These are phyloP conservation scores for Asterochloris sp. DNA, from an alignment of 139 green algal genomes.

Conservation along the genomic window DNA sequence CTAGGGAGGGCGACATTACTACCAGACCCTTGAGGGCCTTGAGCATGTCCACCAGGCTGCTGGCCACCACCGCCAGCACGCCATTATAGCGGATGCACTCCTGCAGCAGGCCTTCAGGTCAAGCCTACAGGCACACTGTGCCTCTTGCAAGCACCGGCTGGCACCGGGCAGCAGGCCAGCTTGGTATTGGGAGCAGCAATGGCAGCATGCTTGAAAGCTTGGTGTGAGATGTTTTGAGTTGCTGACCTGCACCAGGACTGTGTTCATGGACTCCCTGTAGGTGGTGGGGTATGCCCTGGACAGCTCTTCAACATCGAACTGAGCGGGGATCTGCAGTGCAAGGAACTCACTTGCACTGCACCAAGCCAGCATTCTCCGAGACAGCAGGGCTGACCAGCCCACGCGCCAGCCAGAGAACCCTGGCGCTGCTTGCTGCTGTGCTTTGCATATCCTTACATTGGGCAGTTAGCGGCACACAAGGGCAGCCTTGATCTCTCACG, in stretches of 20 bases:
- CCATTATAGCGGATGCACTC: slow-evolving; percentile 29
- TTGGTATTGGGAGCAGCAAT: too few relatives aligned
- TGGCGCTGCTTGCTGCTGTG: too few relatives aligned
- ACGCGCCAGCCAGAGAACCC: too few relatives aligned
- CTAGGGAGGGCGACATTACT: slow-evolving; percentile 72
- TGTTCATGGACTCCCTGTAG: slow-evolving; percentile 89
- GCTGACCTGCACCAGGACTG: slow-evolving; percentile 62
- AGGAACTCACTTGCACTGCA: neutral
- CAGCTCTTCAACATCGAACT: slow-evolving; percentile 71
- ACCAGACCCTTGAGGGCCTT: slow-evolving; percentile 31
- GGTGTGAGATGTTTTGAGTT: too few relatives aligned
- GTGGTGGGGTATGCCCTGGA: slow-evolving; percentile 59
- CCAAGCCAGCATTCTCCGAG: neutral
- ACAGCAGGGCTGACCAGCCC: too few relatives aligned
- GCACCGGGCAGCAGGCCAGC: too few relatives aligned
- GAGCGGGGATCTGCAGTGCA: slow-evolving; percentile 15
- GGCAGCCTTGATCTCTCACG: too few relatives aligned
- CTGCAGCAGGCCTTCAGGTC: neutral
- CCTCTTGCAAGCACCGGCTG: too few relatives aligned
- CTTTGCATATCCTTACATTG: too few relatives aligned
- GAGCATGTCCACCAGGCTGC: slow-evolving; percentile 28
- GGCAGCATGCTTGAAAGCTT: too few relatives aligned
- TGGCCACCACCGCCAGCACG: slow-evolving; percentile 37
- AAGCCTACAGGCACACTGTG: too few relatives aligned
- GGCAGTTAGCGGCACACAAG: too few relatives aligned